A percentile compares a stretch with the other conserved stretches of the same genome.
phyloP scores from a whole-genome alignment of 306 rosid species.

The Vicia faba region DNA sequence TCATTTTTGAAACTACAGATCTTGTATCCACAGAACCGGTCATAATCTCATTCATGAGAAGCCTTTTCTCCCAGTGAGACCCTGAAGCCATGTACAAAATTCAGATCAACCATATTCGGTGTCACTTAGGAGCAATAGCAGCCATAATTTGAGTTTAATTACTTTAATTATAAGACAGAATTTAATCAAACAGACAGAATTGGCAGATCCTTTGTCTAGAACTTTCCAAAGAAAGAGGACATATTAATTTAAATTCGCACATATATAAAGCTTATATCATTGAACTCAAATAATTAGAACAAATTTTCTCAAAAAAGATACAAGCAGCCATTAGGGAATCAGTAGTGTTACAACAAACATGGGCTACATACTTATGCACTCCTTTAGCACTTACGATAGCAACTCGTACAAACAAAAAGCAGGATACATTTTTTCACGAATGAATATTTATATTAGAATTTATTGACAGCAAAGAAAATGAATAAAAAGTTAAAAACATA shows the following conservation, averaged over 20 bases:
- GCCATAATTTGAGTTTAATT: slow-evolving; percentile 6
- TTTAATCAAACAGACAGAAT: slow-evolving; percentile 6
- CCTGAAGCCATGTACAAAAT: slow-evolving; percentile 52
- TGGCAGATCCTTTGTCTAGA: background rate
- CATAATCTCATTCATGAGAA: slow-evolving; percentile 98
- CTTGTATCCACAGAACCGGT: slow-evolving; percentile 98
- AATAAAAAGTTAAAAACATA: background rate
- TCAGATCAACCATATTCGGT: slow-evolving; percentile 4
- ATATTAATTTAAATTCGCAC: background rate
- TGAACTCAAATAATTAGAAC: slow-evolving; percentile 4
- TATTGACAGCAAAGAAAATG: background rate
- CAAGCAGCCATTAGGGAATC: slow-evolving; percentile 11
- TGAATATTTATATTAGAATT: background rate
- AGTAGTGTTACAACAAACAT: background rate
- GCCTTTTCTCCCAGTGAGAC: slow-evolving; percentile 98
- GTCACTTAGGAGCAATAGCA: background rate
- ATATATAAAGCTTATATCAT: background rate
- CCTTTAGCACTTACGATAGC: slow-evolving; percentile 8
- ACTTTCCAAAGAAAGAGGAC: slow-evolving; percentile 3
- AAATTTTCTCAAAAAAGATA: slow-evolving; percentile 18
- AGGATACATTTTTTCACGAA: background rate
- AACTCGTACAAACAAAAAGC: background rate
- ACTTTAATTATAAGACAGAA: slow-evolving; percentile 8
- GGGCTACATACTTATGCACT: slow-evolving; percentile 5
- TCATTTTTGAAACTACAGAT: slow-evolving; percentile 98